These are phyloP conservation scores for Amanita phalloides DNA, from an alignment of 768 basidiomycete genomes.

Conservation along the genomic window DNA sequence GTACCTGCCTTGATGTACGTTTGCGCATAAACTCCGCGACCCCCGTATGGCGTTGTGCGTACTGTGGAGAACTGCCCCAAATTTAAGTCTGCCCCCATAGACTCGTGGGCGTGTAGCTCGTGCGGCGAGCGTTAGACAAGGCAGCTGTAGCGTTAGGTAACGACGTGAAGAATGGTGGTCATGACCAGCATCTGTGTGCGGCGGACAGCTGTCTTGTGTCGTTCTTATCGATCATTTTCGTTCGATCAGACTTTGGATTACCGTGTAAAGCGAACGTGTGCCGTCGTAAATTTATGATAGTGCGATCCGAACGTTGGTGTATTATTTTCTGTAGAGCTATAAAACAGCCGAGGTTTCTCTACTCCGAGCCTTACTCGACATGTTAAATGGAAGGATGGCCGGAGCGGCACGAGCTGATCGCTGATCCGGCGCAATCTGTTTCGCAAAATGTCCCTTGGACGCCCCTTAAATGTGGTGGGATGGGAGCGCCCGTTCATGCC, in stretches of 20 bases:
- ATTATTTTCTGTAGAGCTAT: too few species aligned
- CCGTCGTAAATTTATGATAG: too few species aligned
- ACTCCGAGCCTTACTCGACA: too few species aligned
- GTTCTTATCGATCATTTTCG: not conserved
- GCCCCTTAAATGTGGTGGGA: too few species aligned
- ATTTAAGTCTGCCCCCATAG: not conserved
- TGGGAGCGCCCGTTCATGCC: too few species aligned
- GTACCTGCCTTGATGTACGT: conserved; percentile 29
- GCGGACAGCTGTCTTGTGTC: not conserved
- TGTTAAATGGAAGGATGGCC: too few species aligned
- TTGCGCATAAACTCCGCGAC: conserved; percentile 42
- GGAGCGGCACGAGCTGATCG: too few species aligned
- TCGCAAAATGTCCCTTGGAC: too few species aligned
- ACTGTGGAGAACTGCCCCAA: conserved; percentile 13
- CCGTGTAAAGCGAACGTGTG: not conserved
- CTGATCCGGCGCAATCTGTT: too few species aligned
- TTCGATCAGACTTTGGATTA: not conserved
- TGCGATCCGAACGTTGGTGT: too few species aligned
- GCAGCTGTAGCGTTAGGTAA: not conserved
- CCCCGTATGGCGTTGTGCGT: conserved; percentile 31
- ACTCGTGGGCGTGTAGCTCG: not conserved
- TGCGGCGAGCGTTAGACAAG: not conserved
- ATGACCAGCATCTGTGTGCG: not conserved
- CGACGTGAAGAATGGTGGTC: not conserved
- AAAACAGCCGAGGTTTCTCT: too few species aligned